Percentiles rank a stretch among this genome's conserved stretches.
phyloP scores from a whole-genome alignment of 2,329 filamentous ascomycete genomes.

The Aspergillus ochraceus region DNA sequence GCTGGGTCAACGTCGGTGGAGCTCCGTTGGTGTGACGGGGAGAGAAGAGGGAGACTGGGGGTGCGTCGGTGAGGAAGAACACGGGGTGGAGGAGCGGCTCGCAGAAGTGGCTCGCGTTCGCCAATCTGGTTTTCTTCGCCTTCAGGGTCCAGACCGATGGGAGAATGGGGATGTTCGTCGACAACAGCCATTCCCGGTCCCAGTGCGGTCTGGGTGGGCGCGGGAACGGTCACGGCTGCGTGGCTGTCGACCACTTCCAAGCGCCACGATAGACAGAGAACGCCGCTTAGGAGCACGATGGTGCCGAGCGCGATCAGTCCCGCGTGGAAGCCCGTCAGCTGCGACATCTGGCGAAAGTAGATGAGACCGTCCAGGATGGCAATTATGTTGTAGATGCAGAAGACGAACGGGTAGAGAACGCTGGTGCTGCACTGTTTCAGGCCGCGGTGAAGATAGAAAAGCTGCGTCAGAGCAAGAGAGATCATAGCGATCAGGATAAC shows the following conservation, averaged over 20 bases:
- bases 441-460: slow-evolving; percentile 93
- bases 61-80: slow-evolving; percentile 33
- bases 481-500: slow-evolving; percentile 80
- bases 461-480: slow-evolving; percentile 77
- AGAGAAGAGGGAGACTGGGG: slow-evolving; percentile 33
- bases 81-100: slow-evolving; percentile 23
- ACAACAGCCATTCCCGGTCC: slow-evolving; percentile 81
- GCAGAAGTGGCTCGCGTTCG: slow-evolving; percentile 42
- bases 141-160: slow-evolving; percentile 26
- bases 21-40: slow-evolving; percentile 43
- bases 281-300: slow-evolving; percentile 78
- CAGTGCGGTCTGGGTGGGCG: slow-evolving; percentile 65
- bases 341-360: slow-evolving; percentile 87
- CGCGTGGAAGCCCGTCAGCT: slow-evolving; percentile 73
- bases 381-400: slow-evolving; percentile 99
- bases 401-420: slow-evolving; percentile 93
- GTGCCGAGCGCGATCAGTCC: slow-evolving; percentile 77
- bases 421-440: slow-evolving; percentile 94
- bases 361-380: slow-evolving; percentile 96
- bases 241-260: slow-evolving; percentile 64
- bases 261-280: slow-evolving; percentile 90
- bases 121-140: slow-evolving; percentile 41
- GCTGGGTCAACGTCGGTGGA: slow-evolving; percentile 65
- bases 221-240: slow-evolving; percentile 41
- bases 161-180: slow-evolving; percentile 50